These are phyloP conservation scores for Thinopyrum elongatum DNA, from an alignment of 176 grass and related monocot species.

Conservation along the genomic window DNA sequence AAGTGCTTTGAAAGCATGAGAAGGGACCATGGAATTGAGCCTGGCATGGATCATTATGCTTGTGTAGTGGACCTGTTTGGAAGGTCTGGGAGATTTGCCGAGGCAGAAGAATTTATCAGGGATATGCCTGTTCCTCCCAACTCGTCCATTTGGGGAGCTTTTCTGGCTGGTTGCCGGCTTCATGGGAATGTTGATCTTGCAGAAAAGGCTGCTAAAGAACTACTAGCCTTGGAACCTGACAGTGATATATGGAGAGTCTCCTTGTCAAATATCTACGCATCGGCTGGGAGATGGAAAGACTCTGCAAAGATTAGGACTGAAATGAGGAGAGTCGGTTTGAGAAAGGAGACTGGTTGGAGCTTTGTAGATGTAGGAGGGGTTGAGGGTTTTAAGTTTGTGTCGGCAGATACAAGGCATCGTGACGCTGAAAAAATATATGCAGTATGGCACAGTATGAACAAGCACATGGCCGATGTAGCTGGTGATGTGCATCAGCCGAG, in stretches of 20 bases:
- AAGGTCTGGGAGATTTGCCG: slow-evolving; percentile 53
- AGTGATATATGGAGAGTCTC: slow-evolving; percentile 68
- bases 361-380: slow-evolving; percentile 60
- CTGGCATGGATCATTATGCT: slow-evolving; percentile 67
- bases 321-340: slow-evolving; percentile 51
- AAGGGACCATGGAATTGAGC: slow-evolving; percentile 47
- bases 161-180: slow-evolving; percentile 60
- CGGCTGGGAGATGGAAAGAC: slow-evolving; percentile 52
- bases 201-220: slow-evolving; percentile 44
- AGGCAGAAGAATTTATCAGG: slow-evolving; percentile 57
- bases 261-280: slow-evolving; percentile 60
- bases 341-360: slow-evolving; percentile 74
- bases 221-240: slow-evolving; percentile 53
- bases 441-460: slow-evolving; percentile 56
- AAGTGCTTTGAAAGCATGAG: slow-evolving; percentile 66
- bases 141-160: slow-evolving; percentile 59
- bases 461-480: slow-evolving; percentile 45
- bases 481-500: slow-evolving; percentile 26
- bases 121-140: slow-evolving; percentile 55
- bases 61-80: slow-evolving; percentile 68
- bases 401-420: slow-evolving; percentile 55
- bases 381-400: slow-evolving; percentile 54
- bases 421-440: slow-evolving; percentile 58
- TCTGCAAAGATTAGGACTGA: slow-evolving; percentile 54
- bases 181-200: slow-evolving; percentile 60